Conservation (phyloP, 2,329 filamentous ascomycete species). For the Bipolaris victoriae region DNA sequence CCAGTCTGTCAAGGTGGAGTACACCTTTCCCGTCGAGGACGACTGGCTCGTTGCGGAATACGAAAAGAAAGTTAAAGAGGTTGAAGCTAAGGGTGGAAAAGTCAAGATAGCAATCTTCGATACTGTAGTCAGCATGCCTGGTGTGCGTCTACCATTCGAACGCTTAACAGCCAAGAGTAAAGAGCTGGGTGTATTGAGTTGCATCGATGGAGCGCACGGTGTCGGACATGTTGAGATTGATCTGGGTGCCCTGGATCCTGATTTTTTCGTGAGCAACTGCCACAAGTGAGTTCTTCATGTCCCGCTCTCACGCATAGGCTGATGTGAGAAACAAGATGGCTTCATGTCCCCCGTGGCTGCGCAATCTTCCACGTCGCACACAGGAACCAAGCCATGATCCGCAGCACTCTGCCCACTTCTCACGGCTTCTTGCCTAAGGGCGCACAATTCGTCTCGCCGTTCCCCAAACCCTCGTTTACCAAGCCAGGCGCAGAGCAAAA, state of each 20-base stretch:
- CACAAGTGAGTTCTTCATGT: slow-evolving; percentile 33
- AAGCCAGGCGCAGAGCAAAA: slow-evolving; percentile 5
- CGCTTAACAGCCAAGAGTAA: slow-evolving; percentile 67
- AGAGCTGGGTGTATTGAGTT: slow-evolving; percentile 70
- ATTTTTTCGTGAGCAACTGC: slow-evolving; percentile 86
- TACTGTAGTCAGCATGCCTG: slow-evolving; percentile 78
- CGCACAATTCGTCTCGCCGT: slow-evolving; percentile 46
- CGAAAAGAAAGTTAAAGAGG: slow-evolving; percentile 60
- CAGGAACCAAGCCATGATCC: slow-evolving; percentile 76
- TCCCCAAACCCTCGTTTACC: slow-evolving; percentile 33
- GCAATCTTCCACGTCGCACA: slow-evolving; percentile 80
- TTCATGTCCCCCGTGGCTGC: slow-evolving; percentile 78
- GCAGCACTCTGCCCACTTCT: slow-evolving; percentile 77
- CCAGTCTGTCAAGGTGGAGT: slow-evolving; percentile 60
- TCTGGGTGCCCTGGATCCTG: slow-evolving; percentile 69
- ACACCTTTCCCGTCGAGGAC: slow-evolving; percentile 74
- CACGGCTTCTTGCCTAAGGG: slow-evolving; percentile 70
- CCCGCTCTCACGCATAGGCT: not conserved
- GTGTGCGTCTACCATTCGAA: slow-evolving; percentile 80
- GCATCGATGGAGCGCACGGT: slow-evolving; percentile 85
- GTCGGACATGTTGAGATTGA: slow-evolving; percentile 79
- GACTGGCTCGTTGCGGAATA: slow-evolving; percentile 69
- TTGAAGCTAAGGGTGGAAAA: slow-evolving; percentile 63
- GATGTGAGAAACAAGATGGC: slow-evolving; percentile 63
- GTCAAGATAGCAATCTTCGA: slow-evolving; percentile 78